Percentiles rank a stretch among this genome's conserved stretches.
Evolutionary conservation across 257 asterid genomes (phyloP).

Genomic region (Solanum sitiens): DNA sequence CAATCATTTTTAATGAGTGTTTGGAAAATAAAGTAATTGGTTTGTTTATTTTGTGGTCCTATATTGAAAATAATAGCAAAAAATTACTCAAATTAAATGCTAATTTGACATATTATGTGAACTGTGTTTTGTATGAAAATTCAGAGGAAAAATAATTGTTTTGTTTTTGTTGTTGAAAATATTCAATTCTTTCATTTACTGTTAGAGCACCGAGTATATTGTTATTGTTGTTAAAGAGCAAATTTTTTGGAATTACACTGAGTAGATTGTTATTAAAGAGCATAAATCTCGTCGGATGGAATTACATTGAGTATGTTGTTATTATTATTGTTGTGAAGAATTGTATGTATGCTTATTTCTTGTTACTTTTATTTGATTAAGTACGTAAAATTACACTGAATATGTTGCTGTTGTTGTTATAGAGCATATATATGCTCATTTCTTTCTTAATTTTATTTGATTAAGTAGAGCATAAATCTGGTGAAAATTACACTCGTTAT

Average conservation of each 20-base stretch:
- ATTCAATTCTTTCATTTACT: background rate
- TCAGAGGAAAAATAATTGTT: background rate
- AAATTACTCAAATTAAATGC: background rate
- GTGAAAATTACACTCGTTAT: too few relatives aligned
- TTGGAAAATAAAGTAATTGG: background rate
- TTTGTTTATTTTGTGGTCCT: background rate
- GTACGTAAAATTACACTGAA: too few relatives aligned
- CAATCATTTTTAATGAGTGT: background rate
- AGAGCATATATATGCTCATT: too few relatives aligned
- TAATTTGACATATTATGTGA: background rate
- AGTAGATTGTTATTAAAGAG: too few relatives aligned
- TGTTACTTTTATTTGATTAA: too few relatives aligned
- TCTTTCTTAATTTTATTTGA: too few relatives aligned
- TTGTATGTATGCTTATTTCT: too few relatives aligned
- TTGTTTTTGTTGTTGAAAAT: background rate
- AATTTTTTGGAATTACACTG: background rate
- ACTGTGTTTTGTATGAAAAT: background rate
- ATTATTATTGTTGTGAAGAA: background rate
- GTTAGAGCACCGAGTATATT: background rate
- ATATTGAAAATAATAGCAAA: background rate
- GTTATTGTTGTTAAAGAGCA: background rate
- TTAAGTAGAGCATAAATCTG: background rate
- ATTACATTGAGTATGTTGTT: rapidly evolving
- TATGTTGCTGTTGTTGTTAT: too few relatives aligned
- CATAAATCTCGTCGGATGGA: background rate